Conservation (phyloP, 257 asterid genomes). For the Ophiorrhiza pumila region DNA sequence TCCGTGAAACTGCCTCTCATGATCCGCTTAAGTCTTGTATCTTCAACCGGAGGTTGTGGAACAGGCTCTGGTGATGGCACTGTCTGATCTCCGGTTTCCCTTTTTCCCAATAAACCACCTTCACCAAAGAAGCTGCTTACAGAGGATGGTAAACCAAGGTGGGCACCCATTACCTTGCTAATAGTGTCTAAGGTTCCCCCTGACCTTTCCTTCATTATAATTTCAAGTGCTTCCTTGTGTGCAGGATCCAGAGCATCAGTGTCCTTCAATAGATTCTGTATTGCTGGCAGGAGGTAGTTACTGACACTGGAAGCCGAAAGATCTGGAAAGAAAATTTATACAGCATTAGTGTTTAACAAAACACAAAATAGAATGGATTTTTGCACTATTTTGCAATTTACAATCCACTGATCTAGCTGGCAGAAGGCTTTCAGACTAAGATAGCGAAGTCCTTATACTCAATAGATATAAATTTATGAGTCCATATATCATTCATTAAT, state of each 20-base stretch:
- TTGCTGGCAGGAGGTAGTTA: conserved; percentile 83
- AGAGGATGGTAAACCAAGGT: conserved; percentile 77
- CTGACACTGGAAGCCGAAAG: conserved; percentile 68
- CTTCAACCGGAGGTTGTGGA: conserved; percentile 58
- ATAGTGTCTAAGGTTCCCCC: conserved; percentile 81
- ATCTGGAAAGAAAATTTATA: conserved; percentile 40
- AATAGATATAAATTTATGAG: neutral
- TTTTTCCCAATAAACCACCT: conserved; percentile 75
- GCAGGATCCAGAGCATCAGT: conserved; percentile 95
- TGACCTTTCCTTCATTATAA: conserved; percentile 81
- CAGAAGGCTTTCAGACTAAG: neutral
- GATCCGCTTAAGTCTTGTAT: conserved; percentile 83
- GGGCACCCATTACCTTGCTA: conserved; percentile 95
- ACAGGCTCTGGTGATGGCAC: conserved; percentile 29
- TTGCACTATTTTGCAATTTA: neutral
- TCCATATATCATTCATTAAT: neutral
- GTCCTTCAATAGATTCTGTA: conserved; percentile 84
- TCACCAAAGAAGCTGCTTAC: conserved; percentile 89
- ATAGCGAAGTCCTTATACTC: neutral
- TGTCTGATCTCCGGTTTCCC: conserved; percentile 50
- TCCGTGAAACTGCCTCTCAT: conserved; percentile 90
- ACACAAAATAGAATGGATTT: neutral
- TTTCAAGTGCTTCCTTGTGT: conserved; percentile 97
- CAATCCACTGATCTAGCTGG: neutral
- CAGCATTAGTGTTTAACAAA: neutral